These are phyloP conservation scores for Cladophialophora exuberans DNA, from an alignment of 2,329 filamentous ascomycete genomes.

Conservation along the genomic window DNA sequence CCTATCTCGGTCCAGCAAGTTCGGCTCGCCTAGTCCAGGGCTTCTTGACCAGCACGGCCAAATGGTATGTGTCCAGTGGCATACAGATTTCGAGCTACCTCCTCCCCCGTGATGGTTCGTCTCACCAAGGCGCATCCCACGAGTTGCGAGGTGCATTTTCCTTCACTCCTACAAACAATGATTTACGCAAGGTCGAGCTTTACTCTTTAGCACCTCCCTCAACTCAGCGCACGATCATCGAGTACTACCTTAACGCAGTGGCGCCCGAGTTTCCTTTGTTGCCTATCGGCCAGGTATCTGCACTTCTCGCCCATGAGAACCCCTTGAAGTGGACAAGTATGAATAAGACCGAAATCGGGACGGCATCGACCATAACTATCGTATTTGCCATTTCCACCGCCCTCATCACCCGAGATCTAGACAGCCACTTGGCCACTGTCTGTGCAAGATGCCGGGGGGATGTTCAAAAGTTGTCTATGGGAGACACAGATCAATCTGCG, in stretches of 20 bases:
- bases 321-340: conserved; percentile 15
- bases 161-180: conserved; percentile 3
- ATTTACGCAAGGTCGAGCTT: conserved; percentile 15
- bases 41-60: conserved; percentile 5
- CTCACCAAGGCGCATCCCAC: not conserved
- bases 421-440: conserved; percentile 10
- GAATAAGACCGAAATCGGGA: conserved; percentile 8
- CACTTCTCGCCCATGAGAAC: conserved; percentile 15
- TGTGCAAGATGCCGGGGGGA: conserved; percentile 4
- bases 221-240: conserved; percentile 18
- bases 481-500: not conserved
- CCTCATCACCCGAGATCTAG: conserved; percentile 18
- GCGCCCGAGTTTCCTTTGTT: conserved; percentile 10
- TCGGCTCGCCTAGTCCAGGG: conserved; percentile 5
- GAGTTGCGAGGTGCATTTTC: not conserved
- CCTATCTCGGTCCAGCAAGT: conserved; percentile 18
- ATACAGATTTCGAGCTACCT: conserved; percentile 3
- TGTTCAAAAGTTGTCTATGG: conserved; percentile 4
- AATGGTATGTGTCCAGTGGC: conserved; percentile 2
- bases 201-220: conserved; percentile 18
- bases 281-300: not conserved
- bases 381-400: conserved; percentile 21
- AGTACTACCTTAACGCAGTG: conserved; percentile 17
- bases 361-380: conserved; percentile 9
- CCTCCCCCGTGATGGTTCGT: not conserved